Base-by-base conservation (phyloP, 2,329 filamentous ascomycete species). In the Aspergillus awamori region DNA sequence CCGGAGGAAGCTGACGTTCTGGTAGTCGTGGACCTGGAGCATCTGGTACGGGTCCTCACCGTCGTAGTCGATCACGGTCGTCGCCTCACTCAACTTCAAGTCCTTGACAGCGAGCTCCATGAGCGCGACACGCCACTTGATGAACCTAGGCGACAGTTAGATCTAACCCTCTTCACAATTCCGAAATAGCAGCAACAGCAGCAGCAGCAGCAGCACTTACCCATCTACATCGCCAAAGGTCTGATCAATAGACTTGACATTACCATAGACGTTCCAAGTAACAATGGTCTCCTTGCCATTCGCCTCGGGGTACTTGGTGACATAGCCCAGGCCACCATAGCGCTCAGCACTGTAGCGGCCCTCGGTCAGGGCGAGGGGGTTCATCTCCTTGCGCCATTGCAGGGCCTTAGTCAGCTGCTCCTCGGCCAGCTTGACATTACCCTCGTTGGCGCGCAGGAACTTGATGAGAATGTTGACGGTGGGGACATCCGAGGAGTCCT, bases 231-330 rank as follows among this genome's bases (percentile, higher is more conserved):
- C 84, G 4, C 90, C 91, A 80, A 97, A 97, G 0, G 92, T 96
- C 60, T 83, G 82, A 66, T 90, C 86, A 63, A 92, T 87, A 69
- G 92, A 86, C 83, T 95, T 95, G 64, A 93, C 91, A 39, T 87
- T 87, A 13, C 93, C 93, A 73, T 98, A 97, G 71, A 97, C 88
- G 76, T 97, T 97, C 89, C 93, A 97, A 2, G 91, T 95, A 53
- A 93, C 88, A 59, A 97, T 76, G 69, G 86, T 74, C 58, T 79
- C 73, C 54, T 82, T 83, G 26, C 80, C 80, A 1, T 82, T 82
- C 38, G 83, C 82, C 43, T 81, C 81, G 57, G 83, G 79, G 67
- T 95, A 87, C n/a, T 83, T 83, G 1, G 92, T 92, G 54, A 97
- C 85, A 74, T 90, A 97, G 41, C 93, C 94, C 60, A 97, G 77